Evolutionary conservation across 805 yeast species (phyloP), one percentile per base, ranked within the genome.

Genomic region (Teunomyces kruisii): DNA sequence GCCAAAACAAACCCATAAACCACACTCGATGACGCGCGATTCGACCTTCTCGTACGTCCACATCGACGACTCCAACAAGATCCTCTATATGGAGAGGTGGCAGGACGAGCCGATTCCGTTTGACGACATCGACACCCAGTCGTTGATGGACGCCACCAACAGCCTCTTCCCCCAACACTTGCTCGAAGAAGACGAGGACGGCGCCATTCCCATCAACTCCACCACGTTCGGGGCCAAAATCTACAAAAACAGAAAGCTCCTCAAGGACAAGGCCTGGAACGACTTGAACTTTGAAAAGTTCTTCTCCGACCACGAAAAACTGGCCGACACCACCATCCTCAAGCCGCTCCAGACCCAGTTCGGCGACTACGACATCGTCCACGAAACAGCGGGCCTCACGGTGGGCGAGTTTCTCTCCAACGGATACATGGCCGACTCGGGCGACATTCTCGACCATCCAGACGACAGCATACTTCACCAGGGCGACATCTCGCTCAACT

Each of bases 81-180:
- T 70, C 29, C 48, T 68, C 1, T 68, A 64, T 45, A 67, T 69
- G 62, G 76, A 72, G 45, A 61, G 62, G 27, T 72, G 77, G 77
- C 53, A 53, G 9, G 70, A 69, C 38, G 72, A 68, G 15, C 61
- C 67, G 2, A 61, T 72, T 24, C 68, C 74, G 1, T 71, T 58
- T 44, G 73, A 72, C 44, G 75, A 68, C 36, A 69, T 72, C 14
- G 76, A 72, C 44, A 70, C 76, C 17, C 62, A 59, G 13, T 49
- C 61, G 9, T 55, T 72, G 14, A 48, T 67, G 26, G 75, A 72
- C 26, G 70, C 69, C 4, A 68, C 75, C 3, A 47, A 67, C 3
- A 55, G 44, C 28, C 46, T 70, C 12, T 70, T 69, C 51, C 75
- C 76, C 6, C 67, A 60, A 38, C 54, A 61, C 24, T 54, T 68